Evolutionary conservation across 345 rosid genomes (phyloP), one percentile per base, ranked within the genome.

Genomic region (Cardamine resedifolia): DNA sequence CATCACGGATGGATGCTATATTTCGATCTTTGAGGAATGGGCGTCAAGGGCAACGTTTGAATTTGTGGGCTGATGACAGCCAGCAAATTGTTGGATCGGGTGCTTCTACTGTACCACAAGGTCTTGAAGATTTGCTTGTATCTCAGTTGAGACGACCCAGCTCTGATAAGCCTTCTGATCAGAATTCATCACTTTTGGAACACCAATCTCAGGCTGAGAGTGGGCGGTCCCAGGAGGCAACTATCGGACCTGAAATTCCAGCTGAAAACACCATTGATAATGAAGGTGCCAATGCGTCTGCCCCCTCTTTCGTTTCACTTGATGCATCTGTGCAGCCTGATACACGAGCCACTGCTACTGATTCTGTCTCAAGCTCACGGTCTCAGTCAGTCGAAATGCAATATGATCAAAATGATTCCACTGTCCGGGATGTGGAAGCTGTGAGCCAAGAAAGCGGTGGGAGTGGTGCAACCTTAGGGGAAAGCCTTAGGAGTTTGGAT

Each of bases 381-480:
- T 66, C 85, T n/a, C 95, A 82, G 55, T 81, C 96, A 78, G 85
- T 83, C 27, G 97, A 88, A 71, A 88, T 91, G 95, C 98, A 93
- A 75, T 85, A 83, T 83, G 97, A 93, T 70, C 97, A 87, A 63
- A 93, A 83, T 82, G 98, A 90, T 82, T 79, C 82, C 20, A 75
- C 82, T 70, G 90, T 82, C 62, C 84, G 95, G 28, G 98, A 89
- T 82, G 89, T 90, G 76, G 98, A 94, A 82, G 97, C 98, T 9
- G 93, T 91, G 65, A 94, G 97, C 80, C 98, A 91, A 79, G 98
- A 88, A 88, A 94, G 98, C 61, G 73, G 98, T 53, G 97, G 91
- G 59, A 91, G 96, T 81, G 98, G 96, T 52, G 97, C 95, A 70
- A 91, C 98, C 39, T 82, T 94, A 55, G 97, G 97, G 51, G 98